These are phyloP conservation scores for Fusarium longipes DNA, from an alignment of 2,329 filamentous ascomycete genomes.

Conservation along the genomic window DNA sequence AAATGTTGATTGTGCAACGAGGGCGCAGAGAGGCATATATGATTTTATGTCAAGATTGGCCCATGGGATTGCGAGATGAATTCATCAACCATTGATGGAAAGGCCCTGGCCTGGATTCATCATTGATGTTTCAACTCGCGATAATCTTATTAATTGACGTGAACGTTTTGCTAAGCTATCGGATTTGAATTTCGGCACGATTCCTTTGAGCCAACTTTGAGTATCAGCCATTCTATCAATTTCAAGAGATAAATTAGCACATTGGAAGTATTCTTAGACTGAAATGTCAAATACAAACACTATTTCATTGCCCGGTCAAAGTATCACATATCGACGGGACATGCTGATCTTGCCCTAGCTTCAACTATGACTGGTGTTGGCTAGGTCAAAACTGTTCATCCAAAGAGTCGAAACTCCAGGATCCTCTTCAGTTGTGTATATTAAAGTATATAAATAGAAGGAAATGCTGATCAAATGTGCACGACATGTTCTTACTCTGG, in stretches of 20 bases:
- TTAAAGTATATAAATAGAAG: no score
- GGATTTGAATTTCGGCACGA: not conserved
- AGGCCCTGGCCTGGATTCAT: not conserved
- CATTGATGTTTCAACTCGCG: not conserved
- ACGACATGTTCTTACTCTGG: no score
- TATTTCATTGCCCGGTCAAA: not conserved
- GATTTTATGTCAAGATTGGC: not conserved
- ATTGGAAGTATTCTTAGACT: not conserved
- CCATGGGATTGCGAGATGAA: not conserved
- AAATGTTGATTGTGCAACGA: not conserved
- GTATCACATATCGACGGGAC: conserved; percentile 3
- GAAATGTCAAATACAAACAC: not conserved
- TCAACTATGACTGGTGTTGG: no score
- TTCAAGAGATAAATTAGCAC: accelerated
- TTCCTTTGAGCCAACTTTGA: not conserved
- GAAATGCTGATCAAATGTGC: no score
- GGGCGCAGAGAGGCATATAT: not conserved
- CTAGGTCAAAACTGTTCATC: no score
- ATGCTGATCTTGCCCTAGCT: no score
- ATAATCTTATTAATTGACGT: not conserved
- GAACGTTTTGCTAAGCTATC: not conserved
- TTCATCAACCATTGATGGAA: not conserved
- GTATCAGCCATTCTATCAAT: not conserved
- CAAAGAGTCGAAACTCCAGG: no score
- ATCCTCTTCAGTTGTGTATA: no score